Evolutionary conservation across 2,329 filamentous ascomycete genomes (phyloP), one percentile per base, ranked within the genome.

Genomic region (Cladophialophora bantiana): DNA sequence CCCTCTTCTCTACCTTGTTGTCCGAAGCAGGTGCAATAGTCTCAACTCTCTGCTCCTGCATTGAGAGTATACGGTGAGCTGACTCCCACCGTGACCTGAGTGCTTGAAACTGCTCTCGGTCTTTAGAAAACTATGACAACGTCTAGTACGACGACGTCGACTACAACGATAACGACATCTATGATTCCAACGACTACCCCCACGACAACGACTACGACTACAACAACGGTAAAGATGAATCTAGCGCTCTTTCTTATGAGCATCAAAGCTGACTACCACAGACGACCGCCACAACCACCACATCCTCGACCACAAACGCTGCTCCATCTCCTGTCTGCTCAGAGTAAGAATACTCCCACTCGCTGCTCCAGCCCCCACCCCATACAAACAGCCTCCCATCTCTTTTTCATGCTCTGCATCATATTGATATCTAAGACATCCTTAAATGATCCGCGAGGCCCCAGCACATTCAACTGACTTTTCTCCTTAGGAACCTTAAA

Each of bases 31-130:
- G 15, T 10, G 48, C 48, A 10, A 32, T 53, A 13, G 48, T 15
- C 31, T 53, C 48, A 15, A 53, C 48, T 12, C 13, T 53, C 48
- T 53, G 48, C 31, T 53, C 48, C 12, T 53, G 48, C n/a, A 53
- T 53, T 6, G 48, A 53, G 31, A 32, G n/a, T n/a, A 26, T 26
- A 2, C 48, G 48, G 48, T 53, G n/a, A 2, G n/a, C 4, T 26
- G 12, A 4, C 7, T n/a, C 7, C 20, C 18, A 3, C 3, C n/a
- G 31, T 9, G 31, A 26, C 10, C 6, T 32, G 18, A 53, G 48
- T 26, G 31, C 13, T 9, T 26, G 48, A 26, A 15, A 4, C 4
- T 7, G 10, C 10, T n/a, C 15, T 10, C 13, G 2, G 48, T 26
- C 7, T 42, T 26, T n/a, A 53, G 48, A 53, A 53, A 53, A 53